Base-by-base conservation (phyloP, 495 filamentous ascomycete genomes). In the Xylaria intraflava region DNA sequence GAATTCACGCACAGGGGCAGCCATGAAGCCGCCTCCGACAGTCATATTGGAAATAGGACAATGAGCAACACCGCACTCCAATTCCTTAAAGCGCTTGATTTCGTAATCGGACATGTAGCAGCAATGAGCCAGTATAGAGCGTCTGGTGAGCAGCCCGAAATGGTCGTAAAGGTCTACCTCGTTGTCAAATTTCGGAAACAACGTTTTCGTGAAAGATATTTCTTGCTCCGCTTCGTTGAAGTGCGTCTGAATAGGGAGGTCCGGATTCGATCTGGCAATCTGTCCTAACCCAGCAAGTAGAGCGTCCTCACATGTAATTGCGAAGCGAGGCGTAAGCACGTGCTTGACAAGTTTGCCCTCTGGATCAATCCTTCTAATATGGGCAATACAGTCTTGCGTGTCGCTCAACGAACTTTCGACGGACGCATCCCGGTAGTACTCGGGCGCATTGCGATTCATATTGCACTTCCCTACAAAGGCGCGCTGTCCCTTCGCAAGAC, bases 401-500 rank as follows among this genome's bases (percentile, higher is more conserved):
- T 76, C 73, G 1, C 30, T 33, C 1, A 87, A 50, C 2, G 81
- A 81, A 4, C 74, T 63, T 7, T 70, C 64, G 4, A 74, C 69
- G 3, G 67, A 72, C 0, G 61, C 55, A 55, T 87, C 84, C 6
- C 72, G 64, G 57, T 85, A 86, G 66, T 76, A 81, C 7, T 77
- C 74, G 1, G 82, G 82, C 4, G 80, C 71, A 54, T 82, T 74
- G 1, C 82, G 77, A 53, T 82, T 77, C 77, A 84, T 85, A 56
- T 83, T 83, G 56, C 78, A 83, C 55, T 85, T 86, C 1, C 84
- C 84, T 4, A 87, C 75, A 2, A 84, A 68, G 0, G 84, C 84
- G 14, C 84, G 72, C 64, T 87, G 84, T 1, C 82, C 80, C 45
- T 74, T 72, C 12, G 65, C 64, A 1, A 75, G 55, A 50, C 84